Base-by-base conservation (phyloP, 805 yeast species). In the Pichia rugopelliculosa region DNA sequence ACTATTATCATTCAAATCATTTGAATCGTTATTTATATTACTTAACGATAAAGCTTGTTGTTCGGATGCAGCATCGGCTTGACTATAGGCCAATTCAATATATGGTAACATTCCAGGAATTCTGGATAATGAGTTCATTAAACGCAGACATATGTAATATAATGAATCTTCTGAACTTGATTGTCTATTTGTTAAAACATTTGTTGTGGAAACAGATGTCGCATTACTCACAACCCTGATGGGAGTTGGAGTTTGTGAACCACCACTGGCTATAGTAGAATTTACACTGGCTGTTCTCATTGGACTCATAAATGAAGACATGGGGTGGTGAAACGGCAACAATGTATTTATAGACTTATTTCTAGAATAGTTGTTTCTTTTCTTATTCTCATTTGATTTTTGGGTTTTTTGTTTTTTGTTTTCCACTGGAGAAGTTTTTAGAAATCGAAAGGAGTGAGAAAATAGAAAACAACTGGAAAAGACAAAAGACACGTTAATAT, bases 61-160 rank as follows among this genome's bases (percentile, higher is more conserved):
- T 59, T 84, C 91, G 41, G 86, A 77, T 42, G 79, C 68, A 30
- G 75, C 77, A 59, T 84, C 90, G 7, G 89, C 85, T 13, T 80
- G 71, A 12, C 76, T 69, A 60, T 75, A 76, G 2, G 91, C 90
- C 34, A 79, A 67, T 46, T 75, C 74, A 49, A 86, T 60, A 61
- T 79, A 84, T 36, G 89, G 84, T 34, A 74, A 75, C 74, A 88
- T 73, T 18, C 83, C 89, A 0, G 84, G 79, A 21, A 85, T 74
- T 37, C 69, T 66, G 45, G 75, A 77, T 33, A 88, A 64, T 50
- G 83, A 66, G 48, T 67, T 71, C 58, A 79, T 74, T 47, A 87
- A 69, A 25, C 69, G 70, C 22, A 73, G 63, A 60, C 93, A 80
- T 36, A 85, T 75, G 61, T 82, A 81, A 61, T 78, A 86, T 23